Evolutionary conservation across 129 eudicot genomes (phyloP).

Genomic region (Heracleum sosnowskyi): DNA sequence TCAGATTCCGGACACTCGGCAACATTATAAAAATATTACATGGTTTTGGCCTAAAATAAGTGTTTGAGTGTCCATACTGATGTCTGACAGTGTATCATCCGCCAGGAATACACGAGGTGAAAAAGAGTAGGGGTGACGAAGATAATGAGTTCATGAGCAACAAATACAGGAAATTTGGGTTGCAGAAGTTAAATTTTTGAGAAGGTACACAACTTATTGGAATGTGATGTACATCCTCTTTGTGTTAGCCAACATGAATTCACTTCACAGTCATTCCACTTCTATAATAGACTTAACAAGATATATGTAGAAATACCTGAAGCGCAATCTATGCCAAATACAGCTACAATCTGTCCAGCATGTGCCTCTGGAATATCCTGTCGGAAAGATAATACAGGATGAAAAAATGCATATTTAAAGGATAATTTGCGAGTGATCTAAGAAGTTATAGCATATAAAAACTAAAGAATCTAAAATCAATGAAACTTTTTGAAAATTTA

Average conservation of each 20-base stretch:
- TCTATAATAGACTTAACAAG: too few relatives aligned
- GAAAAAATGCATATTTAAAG: neutral
- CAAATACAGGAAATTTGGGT: neutral
- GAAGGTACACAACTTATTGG: neutral
- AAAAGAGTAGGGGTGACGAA: neutral
- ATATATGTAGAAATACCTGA: conserved; percentile 40
- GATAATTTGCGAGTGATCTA: neutral
- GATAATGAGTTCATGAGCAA: neutral
- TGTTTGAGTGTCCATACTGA: neutral
- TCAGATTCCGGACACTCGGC: neutral
- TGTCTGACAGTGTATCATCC: neutral
- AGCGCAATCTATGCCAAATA: conserved; percentile 97
- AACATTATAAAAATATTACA: neutral
- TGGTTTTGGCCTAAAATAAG: neutral
- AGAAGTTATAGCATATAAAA: neutral
- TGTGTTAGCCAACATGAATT: neutral
- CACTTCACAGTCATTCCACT: neutral
- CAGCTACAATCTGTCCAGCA: conserved; percentile 99
- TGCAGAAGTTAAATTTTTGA: conserved; percentile 5
- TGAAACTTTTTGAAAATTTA: neutral
- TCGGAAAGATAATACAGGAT: conserved; percentile 8
- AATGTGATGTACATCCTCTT: neutral
- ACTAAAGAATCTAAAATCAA: neutral
- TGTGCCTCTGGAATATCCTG: conserved; percentile 99
- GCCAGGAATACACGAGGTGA: neutral